Percentiles rank a stretch among this genome's conserved stretches.
Conservation (phyloP, 1,284 basidiomycete genomes). For the Vanrija sp. region DNA sequence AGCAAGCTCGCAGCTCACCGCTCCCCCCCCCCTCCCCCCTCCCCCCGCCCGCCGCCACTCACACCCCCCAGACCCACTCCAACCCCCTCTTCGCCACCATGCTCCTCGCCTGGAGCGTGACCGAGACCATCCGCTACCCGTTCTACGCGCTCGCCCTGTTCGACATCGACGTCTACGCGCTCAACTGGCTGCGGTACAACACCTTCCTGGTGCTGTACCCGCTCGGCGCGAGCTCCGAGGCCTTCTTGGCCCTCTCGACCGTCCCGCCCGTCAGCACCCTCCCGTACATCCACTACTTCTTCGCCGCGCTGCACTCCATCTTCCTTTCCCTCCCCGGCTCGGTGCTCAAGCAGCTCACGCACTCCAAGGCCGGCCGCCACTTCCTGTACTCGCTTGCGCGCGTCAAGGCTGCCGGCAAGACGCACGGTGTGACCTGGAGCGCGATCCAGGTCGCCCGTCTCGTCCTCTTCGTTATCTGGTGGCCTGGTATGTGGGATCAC, state of each 20-base stretch:
- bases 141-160: slow-evolving; percentile 78
- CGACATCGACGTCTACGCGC: slow-evolving; percentile 47
- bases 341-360: slow-evolving; percentile 22
- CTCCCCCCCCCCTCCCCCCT: too few species aligned
- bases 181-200: slow-evolving; percentile 66
- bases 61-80: slow-evolving; percentile 56
- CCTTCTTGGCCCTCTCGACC: slow-evolving; percentile 74
- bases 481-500: slow-evolving; percentile 64
- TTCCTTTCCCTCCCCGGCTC: slow-evolving; percentile 22
- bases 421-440: slow-evolving; percentile 23
- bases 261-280: slow-evolving; percentile 58
- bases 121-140: slow-evolving; percentile 87
- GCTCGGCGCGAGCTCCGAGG: slow-evolving; percentile 85
- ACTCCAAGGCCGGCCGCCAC: slow-evolving; percentile 25
- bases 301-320: slow-evolving; percentile 21
- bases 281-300: slow-evolving; percentile 21
- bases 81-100: slow-evolving; percentile 84
- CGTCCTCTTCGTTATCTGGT: slow-evolving; percentile 76
- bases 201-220: slow-evolving; percentile 92
- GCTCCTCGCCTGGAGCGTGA: slow-evolving; percentile 89
- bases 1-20: neutral
- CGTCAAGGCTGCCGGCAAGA: slow-evolving; percentile 11
- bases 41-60: neutral
- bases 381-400: slow-evolving; percentile 35
- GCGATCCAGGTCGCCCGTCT: slow-evolving; percentile 56